phyloP scores from a whole-genome alignment of 2,329 filamentous ascomycete species.

The Alternaria solani region DNA sequence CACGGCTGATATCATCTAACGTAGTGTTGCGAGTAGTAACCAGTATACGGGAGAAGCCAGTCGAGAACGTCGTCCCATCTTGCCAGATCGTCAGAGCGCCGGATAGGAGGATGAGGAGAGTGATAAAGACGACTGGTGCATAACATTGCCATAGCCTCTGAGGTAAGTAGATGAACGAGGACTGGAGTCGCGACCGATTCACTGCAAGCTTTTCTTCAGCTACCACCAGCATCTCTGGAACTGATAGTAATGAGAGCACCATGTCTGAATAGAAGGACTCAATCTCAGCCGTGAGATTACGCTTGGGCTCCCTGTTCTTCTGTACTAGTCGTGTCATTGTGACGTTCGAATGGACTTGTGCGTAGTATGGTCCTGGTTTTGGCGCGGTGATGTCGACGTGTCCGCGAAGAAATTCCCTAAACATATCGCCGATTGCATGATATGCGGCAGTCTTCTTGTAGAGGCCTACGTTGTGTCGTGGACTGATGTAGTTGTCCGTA shows the following conservation, averaged over 20 bases:
- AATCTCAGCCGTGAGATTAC: constrained; percentile 32
- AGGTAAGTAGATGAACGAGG: constrained; percentile 44
- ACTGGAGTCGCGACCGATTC: constrained; percentile 33
- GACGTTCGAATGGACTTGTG: constrained; percentile 43
- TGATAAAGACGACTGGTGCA: constrained; percentile 41
- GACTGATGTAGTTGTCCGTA: constrained; percentile 34
- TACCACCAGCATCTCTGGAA: constrained; percentile 44
- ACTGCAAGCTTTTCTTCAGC: constrained; percentile 23
- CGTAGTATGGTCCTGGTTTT: constrained; percentile 37
- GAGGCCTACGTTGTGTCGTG: constrained; percentile 27
- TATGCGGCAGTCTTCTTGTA: constrained; percentile 49
- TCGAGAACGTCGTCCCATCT: constrained; percentile 48
- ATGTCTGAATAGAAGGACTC: constrained; percentile 46
- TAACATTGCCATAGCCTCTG: constrained; percentile 47
- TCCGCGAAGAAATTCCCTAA: constrained; percentile 44
- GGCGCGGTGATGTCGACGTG: constrained; percentile 41
- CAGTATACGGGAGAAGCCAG: constrained; percentile 46
- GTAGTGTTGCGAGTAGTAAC: constrained; percentile 48
- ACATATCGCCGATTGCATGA: constrained; percentile 42
- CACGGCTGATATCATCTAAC: constrained; percentile 50
- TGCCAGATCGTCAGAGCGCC: constrained; percentile 41
- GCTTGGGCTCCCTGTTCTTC: constrained; percentile 36
- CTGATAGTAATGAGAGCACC: constrained; percentile 46
- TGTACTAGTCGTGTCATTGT: constrained; percentile 57
- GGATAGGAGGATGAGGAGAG: constrained; percentile 37